phyloP scores from a whole-genome alignment of 352 stramenopile species.

The Phytophthora nicotianae region DNA sequence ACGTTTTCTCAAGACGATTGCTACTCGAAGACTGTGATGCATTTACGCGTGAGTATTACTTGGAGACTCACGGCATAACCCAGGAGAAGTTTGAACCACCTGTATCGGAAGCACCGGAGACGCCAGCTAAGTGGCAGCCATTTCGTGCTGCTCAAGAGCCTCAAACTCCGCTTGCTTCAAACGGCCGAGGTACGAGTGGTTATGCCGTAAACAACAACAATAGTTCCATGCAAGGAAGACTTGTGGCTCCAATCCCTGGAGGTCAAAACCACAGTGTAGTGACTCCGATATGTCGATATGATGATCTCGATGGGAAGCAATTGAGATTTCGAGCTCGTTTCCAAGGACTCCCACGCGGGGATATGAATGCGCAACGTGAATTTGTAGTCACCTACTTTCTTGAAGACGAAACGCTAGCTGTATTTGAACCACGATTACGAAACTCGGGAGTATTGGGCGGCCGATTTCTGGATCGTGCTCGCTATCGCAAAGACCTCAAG shows the following conservation, averaged over 20 bases:
- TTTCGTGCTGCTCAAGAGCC: conserved; percentile 41
- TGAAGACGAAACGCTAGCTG: conserved; percentile 75
- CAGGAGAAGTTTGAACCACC: conserved; percentile 63
- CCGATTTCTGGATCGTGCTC: conserved; percentile 76
- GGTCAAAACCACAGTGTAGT: conserved; percentile 8
- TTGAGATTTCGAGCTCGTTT: conserved; percentile 79
- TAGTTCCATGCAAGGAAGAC: conserved; percentile 35
- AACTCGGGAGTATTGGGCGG: conserved; percentile 75
- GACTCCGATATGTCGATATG: conserved; percentile 39
- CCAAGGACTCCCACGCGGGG: conserved; percentile 33
- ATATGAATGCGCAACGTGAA: conserved; percentile 54
- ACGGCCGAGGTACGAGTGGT: conserved; percentile 29
- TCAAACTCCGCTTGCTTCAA: conserved; percentile 15
- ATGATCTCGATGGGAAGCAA: conserved; percentile 65
- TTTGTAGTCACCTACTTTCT: conserved; percentile 87
- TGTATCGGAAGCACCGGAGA: background rate
- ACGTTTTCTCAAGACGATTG: conserved; percentile 86
- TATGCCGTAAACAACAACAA: conserved; percentile 40
- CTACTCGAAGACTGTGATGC: conserved; percentile 91
- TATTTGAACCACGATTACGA: conserved; percentile 72
- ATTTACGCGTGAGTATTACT: conserved; percentile 92
- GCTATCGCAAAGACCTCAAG: conserved; percentile 57
- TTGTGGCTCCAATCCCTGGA: conserved; percentile 34
- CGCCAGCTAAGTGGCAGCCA: conserved; percentile 59
- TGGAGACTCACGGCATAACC: conserved; percentile 77